phyloP scores from a whole-genome alignment of 1,139 yeast species.

The Geotrichum bryndzae region DNA sequence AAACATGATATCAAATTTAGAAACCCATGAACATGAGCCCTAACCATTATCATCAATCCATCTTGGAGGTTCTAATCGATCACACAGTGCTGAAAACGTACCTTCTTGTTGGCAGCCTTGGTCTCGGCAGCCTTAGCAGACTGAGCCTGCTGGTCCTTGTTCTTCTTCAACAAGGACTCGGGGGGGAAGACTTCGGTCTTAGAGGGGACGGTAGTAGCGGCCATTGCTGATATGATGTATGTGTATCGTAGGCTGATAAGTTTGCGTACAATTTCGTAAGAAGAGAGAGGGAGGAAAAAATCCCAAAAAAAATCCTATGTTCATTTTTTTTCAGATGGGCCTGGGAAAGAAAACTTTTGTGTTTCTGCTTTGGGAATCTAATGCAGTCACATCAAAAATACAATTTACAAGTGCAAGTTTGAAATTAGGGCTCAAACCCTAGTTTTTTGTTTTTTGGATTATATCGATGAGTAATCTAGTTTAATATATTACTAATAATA shows the following conservation, averaged over 20 bases:
- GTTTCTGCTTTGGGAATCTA: neutral
- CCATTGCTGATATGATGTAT: conserved; percentile 15
- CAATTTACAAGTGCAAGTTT: neutral
- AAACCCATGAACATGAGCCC: neutral
- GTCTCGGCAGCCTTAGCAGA: conserved; percentile 79
- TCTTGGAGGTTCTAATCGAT: neutral
- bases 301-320: conserved; percentile 1
- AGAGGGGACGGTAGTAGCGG: conserved; percentile 19
- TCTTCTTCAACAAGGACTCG: conserved; percentile 94
- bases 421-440: conserved; percentile 13
- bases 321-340: neutral
- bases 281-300: conserved; percentile 5
- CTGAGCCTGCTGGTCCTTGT: conserved; percentile 53
- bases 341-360: neutral
- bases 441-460: neutral
- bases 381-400: neutral
- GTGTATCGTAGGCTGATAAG: conserved; percentile 10
- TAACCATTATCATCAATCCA: neutral
- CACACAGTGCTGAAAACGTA: conserved; percentile 41
- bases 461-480: neutral
- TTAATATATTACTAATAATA: neutral
- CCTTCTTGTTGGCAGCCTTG: conserved; percentile 88
- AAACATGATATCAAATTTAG: neutral
- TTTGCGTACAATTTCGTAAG: conserved; percentile 15
- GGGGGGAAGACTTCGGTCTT: conserved; percentile 46